Percentiles rank a stretch among this genome's conserved stretches.
Conservation (phyloP, 2,329 filamentous ascomycete species). For the Macrophomina tecta region DNA sequence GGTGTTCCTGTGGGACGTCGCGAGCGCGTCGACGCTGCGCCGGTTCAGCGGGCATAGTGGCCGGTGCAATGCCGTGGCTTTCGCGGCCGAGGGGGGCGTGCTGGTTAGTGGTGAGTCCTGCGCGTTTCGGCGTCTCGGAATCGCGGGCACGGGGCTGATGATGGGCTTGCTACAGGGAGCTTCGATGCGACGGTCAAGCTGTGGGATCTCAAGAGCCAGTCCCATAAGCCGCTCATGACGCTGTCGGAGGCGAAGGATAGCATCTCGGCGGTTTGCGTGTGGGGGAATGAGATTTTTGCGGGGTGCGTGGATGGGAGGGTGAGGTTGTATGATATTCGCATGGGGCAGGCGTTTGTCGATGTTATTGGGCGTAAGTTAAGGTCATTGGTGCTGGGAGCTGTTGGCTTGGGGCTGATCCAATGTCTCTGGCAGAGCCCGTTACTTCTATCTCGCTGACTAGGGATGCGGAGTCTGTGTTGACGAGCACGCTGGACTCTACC, state of each 20-base stretch:
- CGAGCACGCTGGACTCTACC: conserved; percentile 76
- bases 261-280: conserved; percentile 55
- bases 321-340: conserved; percentile 80
- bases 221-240: conserved; percentile 71
- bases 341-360: conserved; percentile 73
- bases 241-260: conserved; percentile 76
- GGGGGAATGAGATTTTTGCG: conserved; percentile 64
- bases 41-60: conserved; percentile 76
- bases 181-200: conserved; percentile 78
- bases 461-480: conserved; percentile 76
- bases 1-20: conserved; percentile 95
- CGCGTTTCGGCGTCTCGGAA: background rate
- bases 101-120: conserved; percentile 63
- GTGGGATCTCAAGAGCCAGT: conserved; percentile 57
- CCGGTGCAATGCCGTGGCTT: conserved; percentile 78
- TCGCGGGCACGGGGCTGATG: background rate
- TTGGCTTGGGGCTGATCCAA: background rate
- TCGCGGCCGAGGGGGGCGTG: conserved; percentile 77
- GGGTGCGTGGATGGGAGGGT: conserved; percentile 87
- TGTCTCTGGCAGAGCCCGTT: conserved; percentile 58
- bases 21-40: conserved; percentile 75
- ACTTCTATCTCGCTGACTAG: conserved; percentile 75
- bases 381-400: conserved; percentile 41
- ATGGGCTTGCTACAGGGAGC: conserved; percentile 54
- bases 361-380: conserved; percentile 63